Evolutionary conservation across 1,284 basidiomycete species (phyloP).

Genomic region (Irpex lacteus): DNA sequence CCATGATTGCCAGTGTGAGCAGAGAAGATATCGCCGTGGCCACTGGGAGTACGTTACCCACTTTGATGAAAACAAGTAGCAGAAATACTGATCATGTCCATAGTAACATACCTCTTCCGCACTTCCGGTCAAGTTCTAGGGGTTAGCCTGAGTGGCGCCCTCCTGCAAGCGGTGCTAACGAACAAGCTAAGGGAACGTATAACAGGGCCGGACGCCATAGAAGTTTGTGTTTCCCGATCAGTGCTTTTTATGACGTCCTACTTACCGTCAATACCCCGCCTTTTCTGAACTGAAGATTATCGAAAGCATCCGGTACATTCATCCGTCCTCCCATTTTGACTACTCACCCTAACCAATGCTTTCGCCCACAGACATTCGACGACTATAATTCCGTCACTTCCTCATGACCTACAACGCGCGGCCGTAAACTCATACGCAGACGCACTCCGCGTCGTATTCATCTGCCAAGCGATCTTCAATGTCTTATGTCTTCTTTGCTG

Average conservation of each 20-base stretch:
- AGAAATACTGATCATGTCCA: neutral
- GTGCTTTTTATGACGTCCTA: neutral
- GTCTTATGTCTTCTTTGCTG: conserved; percentile 62
- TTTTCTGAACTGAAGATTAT: conserved; percentile 66
- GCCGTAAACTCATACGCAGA: conserved; percentile 84
- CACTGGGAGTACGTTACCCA: conserved; percentile 70
- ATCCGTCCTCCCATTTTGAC: neutral
- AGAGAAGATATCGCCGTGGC: conserved; percentile 85
- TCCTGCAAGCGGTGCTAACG: conserved; percentile 75
- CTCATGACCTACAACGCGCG: conserved; percentile 55
- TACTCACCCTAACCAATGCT: neutral
- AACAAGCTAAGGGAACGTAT: conserved; percentile 69
- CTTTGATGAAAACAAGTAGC: neutral
- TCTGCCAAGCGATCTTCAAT: conserved; percentile 67
- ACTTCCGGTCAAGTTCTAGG: conserved; percentile 91
- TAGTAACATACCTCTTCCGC: conserved; percentile 88
- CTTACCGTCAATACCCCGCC: conserved; percentile 7
- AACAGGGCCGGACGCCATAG: conserved; percentile 65
- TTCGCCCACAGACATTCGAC: conserved; percentile 66
- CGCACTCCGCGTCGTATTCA: conserved; percentile 84
- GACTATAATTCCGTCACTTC: conserved; percentile 72
- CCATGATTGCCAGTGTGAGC: conserved; percentile 79
- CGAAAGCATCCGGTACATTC: conserved; percentile 59
- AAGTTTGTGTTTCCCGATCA: conserved; percentile 41
- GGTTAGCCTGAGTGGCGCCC: conserved; percentile 79